Percentiles rank a stretch among this genome's conserved stretches.
Conservation (phyloP, 2,329 filamentous ascomycete genomes). For the Ambrosiella xylebori region DNA sequence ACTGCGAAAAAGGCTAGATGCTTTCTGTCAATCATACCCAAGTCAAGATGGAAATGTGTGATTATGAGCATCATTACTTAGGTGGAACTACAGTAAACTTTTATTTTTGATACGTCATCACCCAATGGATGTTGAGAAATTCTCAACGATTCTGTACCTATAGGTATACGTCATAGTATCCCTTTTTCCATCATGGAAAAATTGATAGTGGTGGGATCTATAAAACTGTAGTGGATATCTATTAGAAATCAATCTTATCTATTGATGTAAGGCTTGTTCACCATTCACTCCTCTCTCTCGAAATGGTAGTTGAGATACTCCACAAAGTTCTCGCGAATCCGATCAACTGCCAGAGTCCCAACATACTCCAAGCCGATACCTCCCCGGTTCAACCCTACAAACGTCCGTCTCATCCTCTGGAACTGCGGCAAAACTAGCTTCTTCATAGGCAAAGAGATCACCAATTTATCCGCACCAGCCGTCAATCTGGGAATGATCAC, state of each 20-base stretch:
- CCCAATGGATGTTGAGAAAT: too few relatives aligned
- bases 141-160: too few relatives aligned
- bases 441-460: constrained; percentile 48
- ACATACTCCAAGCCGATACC: constrained; percentile 43
- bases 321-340: constrained; percentile 46
- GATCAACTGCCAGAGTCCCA: constrained; percentile 33
- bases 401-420: constrained; percentile 61
- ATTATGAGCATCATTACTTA: too few relatives aligned
- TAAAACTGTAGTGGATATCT: not conserved
- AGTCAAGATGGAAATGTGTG: too few relatives aligned
- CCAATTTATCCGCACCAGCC: constrained; percentile 28
- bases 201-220: too few relatives aligned
- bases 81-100: too few relatives aligned
- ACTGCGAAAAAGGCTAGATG: too few relatives aligned
- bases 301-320: constrained; percentile 50
- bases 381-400: constrained; percentile 57
- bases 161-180: too few relatives aligned
- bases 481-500: constrained; percentile 27
- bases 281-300: constrained; percentile 33
- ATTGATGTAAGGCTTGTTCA: not conserved
- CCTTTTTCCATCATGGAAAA: too few relatives aligned
- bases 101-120: too few relatives aligned
- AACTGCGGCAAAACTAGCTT: constrained; percentile 56
- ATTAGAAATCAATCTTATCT: not conserved
- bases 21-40: too few relatives aligned